Evolutionary conservation across 805 yeast species (phyloP).

Genomic region (Metschnikowia koreensis): DNA sequence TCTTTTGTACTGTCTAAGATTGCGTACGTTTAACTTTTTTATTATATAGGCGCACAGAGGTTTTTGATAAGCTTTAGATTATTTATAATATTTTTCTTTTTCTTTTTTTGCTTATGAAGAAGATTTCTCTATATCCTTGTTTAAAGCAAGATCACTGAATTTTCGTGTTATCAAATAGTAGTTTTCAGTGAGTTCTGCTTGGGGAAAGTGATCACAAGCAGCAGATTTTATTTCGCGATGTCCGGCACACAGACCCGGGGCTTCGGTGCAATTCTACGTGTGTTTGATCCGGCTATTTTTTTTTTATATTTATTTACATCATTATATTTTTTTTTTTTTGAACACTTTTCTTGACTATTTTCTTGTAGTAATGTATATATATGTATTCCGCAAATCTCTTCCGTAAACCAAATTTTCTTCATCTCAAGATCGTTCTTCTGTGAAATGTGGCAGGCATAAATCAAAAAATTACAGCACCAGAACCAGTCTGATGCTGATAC

Average conservation of each 20-base stretch:
- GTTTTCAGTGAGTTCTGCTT: too few species aligned
- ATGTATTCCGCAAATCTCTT: not conserved
- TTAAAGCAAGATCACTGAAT: too few species aligned
- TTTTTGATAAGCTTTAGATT: not conserved
- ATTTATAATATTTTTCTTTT: too few species aligned
- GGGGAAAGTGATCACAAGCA: not conserved
- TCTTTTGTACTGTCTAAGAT: not conserved
- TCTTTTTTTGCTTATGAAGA: too few species aligned
- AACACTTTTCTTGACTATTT: too few species aligned
- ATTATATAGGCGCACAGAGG: too few species aligned
- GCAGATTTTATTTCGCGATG: not conserved
- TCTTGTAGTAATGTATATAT: too few species aligned
- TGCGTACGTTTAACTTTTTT: not conserved
- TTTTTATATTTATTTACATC: not conserved
- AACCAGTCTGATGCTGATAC: conserved; percentile 5
- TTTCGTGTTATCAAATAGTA: too few species aligned
- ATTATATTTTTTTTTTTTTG: not conserved
- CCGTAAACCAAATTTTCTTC: not conserved
- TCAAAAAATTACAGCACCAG: not conserved
- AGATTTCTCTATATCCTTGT: not conserved
- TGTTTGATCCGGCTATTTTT: not conserved
- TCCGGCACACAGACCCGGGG: not conserved
- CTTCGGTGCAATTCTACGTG: not conserved
- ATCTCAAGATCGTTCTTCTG: not conserved
- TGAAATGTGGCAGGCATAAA: not conserved